Base-by-base conservation (phyloP, 2,329 filamentous ascomycete genomes). In the Aspergillus sojae region DNA sequence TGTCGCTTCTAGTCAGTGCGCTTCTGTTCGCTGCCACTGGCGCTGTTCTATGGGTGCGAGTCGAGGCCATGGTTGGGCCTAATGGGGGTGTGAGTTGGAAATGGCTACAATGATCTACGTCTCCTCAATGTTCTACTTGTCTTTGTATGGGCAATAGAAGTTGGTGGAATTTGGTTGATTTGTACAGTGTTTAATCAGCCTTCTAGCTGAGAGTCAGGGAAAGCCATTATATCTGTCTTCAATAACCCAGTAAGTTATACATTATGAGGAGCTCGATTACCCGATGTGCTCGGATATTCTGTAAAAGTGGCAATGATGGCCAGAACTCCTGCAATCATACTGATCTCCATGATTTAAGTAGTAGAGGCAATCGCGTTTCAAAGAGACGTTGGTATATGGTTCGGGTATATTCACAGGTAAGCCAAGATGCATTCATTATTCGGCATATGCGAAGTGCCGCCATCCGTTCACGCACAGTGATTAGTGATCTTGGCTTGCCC, bases 181-280 rank as follows among this genome's bases (percentile, higher is more conserved):
- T 6, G 5, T 1, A 7, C 26, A 28, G 26, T 28, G 5, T 0
- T 7, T 7, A 28, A 0, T 0, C 5, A 5, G 0, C 5, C 26
- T 28, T 28, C 26, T 28, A 28, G 26, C 7, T 28, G 26, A 28
- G 26, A 28, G 26, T 6, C 26, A 0, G 26, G 26, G 26, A 1
- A 7, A 28, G 0, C 26, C 5, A 28, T 28, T 28, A 28, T 28
- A 28, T 28, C 26, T 28, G 26, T 28, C 26, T 28, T 28, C 23
- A 28, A 28, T 28, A 0, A 28, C 26, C 26, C 26, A 0, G 26
- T 5, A 28, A 7, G 26, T 7, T 28, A 28, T 28, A 28, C 26
- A 28, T 28, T 28, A 28, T 28, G 26, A 28, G 5, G 26, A 5
- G 26, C 26, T 28, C 1, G 26, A 5, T 7, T 28, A 28, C 26